Evolutionary conservation across 2,329 filamentous ascomycete genomes (phyloP), one percentile per base, ranked within the genome.

Genomic region (Beauveria sp.): DNA sequence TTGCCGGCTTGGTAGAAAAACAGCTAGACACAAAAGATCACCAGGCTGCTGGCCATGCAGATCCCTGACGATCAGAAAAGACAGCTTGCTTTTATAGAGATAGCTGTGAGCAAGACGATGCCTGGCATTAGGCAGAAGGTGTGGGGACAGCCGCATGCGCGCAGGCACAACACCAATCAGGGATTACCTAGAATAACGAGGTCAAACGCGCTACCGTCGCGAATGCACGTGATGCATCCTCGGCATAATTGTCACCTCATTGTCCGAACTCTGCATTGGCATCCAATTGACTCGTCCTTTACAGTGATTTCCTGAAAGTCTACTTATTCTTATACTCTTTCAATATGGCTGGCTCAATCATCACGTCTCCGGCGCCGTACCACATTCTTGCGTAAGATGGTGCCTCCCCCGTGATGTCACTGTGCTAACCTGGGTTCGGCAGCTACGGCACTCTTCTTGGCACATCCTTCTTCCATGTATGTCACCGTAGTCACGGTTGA

Each of bases 361-460:
- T 91, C 61, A 81, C 83, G 62, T 86, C 86, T 24, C 81, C 83
- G 53, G 87, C 84, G 52, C 87, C 88, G 16, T 93, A 91, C 75
- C 90, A 93, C 73, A 82, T 93, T 63, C 77, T 92, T 64, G 85
- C 86, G 87, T 91, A 80, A 66, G 76, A 46, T 26, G 26, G 28
- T 54, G n/a, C 52, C 28, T 14, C 10, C 20, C 16, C 37, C 46
- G 30, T 28, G 52, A 30, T 18, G 18, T 18, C 47, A 46, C 57
- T 60, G 50, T 20, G 63, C 68, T 71, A 64, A 71, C 63, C 71
- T 62, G 57, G 18, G 24, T n/a, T 52, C 56, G 18, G 52, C 67
- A 94, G 91, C 71, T 96, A 96, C 76, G 92, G 91, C 66, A 92
- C 91, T 22, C 83, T 97, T 55, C 80, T 97, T 16, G 94, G 94